Conservation (phyloP, 371 early-diverging fungal genomes). For the Coemansia sp. region DNA sequence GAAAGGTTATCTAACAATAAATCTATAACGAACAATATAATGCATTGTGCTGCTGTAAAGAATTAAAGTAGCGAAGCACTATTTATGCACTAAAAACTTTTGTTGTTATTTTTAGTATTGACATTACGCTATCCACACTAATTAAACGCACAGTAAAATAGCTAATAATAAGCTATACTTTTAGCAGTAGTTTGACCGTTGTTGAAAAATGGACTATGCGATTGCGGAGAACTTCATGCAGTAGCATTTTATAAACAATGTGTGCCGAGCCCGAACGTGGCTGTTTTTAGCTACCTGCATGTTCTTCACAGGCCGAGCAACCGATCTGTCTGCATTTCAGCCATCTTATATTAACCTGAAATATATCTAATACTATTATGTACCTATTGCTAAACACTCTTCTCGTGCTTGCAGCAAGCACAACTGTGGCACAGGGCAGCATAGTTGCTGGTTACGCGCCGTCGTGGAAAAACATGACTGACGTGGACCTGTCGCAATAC, state of each 20-base stretch:
- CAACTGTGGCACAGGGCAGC: slow-evolving; percentile 56
- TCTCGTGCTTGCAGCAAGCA: background rate
- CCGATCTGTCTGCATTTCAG: background rate
- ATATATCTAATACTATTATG: background rate
- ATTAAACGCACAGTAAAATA: too few species aligned
- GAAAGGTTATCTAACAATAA: too few species aligned
- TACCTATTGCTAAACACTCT: background rate
- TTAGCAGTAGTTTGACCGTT: too few species aligned
- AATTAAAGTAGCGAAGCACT: too few species aligned
- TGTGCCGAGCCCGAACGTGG: background rate
- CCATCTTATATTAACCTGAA: background rate
- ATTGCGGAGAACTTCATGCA: background rate
- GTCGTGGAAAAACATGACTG: slow-evolving; percentile 30
- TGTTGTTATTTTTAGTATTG: too few species aligned
- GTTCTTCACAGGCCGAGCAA: slow-evolving; percentile 38
- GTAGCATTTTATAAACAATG: background rate
- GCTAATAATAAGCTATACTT: too few species aligned
- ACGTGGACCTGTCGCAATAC: slow-evolving; percentile 31
- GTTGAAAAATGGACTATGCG: too few species aligned
- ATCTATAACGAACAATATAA: too few species aligned
- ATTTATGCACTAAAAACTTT: too few species aligned
- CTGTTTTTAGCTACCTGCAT: background rate
- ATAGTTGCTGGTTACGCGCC: slow-evolving; percentile 38
- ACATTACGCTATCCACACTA: too few species aligned
- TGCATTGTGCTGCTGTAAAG: too few species aligned